Conservation (phyloP, 306 rosid genomes). For the Phaseolus lunatus region DNA sequence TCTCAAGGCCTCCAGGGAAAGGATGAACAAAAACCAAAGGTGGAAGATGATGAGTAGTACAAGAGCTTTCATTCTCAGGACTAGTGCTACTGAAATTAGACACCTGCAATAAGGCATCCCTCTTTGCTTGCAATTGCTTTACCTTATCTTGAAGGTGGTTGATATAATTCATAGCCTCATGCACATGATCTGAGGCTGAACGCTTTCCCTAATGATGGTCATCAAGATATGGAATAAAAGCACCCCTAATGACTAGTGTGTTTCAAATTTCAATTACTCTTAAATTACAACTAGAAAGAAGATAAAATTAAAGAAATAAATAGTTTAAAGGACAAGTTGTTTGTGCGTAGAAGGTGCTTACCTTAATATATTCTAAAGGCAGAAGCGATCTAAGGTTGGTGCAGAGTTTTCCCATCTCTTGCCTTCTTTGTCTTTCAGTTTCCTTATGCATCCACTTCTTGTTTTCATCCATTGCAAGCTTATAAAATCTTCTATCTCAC, state of each 20-base stretch:
- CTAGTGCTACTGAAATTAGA: slow-evolving; percentile 18
- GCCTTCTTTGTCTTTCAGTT: slow-evolving; percentile 71
- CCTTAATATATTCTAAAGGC: slow-evolving; percentile 59
- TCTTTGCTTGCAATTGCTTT: slow-evolving; percentile 49
- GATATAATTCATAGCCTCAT: slow-evolving; percentile 71
- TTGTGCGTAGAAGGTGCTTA: background rate
- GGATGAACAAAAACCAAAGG: slow-evolving; percentile 51
- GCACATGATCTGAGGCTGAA: slow-evolving; percentile 64
- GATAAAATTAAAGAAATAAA: background rate
- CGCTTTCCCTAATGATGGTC: slow-evolving; percentile 68
- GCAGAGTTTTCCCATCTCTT: slow-evolving; percentile 68
- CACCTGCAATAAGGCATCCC: slow-evolving; percentile 50
- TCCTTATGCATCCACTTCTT: slow-evolving; percentile 65
- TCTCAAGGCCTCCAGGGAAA: slow-evolving; percentile 59
- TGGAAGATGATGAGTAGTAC: background rate
- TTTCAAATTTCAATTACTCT: slow-evolving; percentile 2
- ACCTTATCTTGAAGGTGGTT: slow-evolving; percentile 56
- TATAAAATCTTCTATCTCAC: slow-evolving; percentile 28
- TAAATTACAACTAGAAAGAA: background rate
- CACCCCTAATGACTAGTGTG: slow-evolving; percentile 19
- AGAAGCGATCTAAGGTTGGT: slow-evolving; percentile 64
- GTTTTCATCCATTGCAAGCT: slow-evolving; percentile 40
- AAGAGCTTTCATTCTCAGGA: slow-evolving; percentile 36
- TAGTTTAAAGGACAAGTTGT: background rate
- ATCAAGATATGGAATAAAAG: background rate